Evolutionary conservation across 495 filamentous ascomycete genomes (phyloP), one percentile per base, ranked within the genome.

Genomic region (Niebla homalea): DNA sequence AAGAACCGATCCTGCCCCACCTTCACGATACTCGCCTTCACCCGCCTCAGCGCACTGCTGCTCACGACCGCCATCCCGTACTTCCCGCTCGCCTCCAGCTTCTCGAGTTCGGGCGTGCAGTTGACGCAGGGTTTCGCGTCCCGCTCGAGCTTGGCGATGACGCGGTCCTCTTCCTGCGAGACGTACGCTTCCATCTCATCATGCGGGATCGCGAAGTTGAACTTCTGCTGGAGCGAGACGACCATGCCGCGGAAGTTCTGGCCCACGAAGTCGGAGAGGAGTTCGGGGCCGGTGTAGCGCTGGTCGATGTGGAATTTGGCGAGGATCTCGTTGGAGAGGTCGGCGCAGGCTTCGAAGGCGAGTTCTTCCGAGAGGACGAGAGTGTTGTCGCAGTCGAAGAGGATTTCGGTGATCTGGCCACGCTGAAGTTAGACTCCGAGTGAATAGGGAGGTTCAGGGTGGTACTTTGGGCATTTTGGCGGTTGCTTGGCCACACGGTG

Each of bases 361-460:
- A 94, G 74, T 56, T 78, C 78, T 70, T 96, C 89, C 52, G 87
- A 93, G 60, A 93, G 81, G 69, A 89, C 86, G 60, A 96, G 86
- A 48, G 89, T 96, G 75, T 96, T 96, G 79, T 96, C 89, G 73
- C 89, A 96, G 71, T 96, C 89, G 70, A 94, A 81, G 67, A 96
- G 85, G 68, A 96, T 71, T 62, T 85, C 75, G 35, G 81, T 85
- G 67, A 83, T 81, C 84, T 87, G 65, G 26, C 53, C 23, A 35
- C 52, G 36, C 16, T 21, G 10, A 20, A 29, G 50, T 59, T 50
- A 44, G 22, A 40, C 16, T 42, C 11, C 39, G 39, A 12, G 22
- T 32, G 40, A 14, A 6, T 35, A 22, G 12, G 32, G 29, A 42
- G 18, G 19, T 44, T 26, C n/a, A n/a, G n/a, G 16, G 36, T 51